Evolutionary conservation across 208 protist species (phyloP).

Genomic region (Endotrypanum monterogeii): DNA sequence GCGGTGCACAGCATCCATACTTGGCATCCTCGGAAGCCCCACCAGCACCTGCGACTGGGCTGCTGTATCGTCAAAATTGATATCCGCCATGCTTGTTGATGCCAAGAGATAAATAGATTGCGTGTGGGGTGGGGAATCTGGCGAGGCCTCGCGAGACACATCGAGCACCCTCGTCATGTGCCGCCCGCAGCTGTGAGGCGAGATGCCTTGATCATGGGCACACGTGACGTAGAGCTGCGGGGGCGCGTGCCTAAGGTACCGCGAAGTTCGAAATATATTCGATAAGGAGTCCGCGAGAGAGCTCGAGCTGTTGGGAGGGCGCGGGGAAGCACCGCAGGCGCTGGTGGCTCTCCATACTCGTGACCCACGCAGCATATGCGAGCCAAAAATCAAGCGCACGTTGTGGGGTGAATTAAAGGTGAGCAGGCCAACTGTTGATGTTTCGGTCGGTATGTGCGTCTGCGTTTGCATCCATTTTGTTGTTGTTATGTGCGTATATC

Average conservation of each 20-base stretch:
- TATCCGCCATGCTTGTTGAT: conserved; percentile 51
- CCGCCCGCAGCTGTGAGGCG: conserved; percentile 23
- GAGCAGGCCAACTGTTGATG: background rate
- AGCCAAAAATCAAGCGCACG: background rate
- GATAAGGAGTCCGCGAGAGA: conserved; percentile 18
- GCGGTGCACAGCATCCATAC: conserved; percentile 33
- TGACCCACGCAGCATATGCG: conserved; percentile 4
- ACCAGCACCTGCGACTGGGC: conserved; percentile 51
- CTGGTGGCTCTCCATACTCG: background rate
- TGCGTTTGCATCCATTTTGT: too few species aligned
- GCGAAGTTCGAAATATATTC: conserved; percentile 12
- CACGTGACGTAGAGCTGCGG: conserved; percentile 75
- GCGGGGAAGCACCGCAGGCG: background rate
- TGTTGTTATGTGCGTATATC: background rate
- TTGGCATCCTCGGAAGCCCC: conserved; percentile 48
- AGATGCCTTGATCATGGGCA: conserved; percentile 19
- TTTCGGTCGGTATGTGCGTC: background rate
- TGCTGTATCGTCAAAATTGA: conserved; percentile 35
- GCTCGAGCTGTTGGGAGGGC: background rate
- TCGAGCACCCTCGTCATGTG: conserved; percentile 74
- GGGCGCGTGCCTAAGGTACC: conserved; percentile 71
- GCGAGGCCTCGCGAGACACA: conserved; percentile 13
- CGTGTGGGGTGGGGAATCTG: conserved; percentile 39
- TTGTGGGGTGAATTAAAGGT: background rate
- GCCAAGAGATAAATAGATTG: conserved; percentile 62